These are phyloP conservation scores for Sclerospora graminicola DNA, from an alignment of 352 stramenopile genomes.

Conservation along the genomic window DNA sequence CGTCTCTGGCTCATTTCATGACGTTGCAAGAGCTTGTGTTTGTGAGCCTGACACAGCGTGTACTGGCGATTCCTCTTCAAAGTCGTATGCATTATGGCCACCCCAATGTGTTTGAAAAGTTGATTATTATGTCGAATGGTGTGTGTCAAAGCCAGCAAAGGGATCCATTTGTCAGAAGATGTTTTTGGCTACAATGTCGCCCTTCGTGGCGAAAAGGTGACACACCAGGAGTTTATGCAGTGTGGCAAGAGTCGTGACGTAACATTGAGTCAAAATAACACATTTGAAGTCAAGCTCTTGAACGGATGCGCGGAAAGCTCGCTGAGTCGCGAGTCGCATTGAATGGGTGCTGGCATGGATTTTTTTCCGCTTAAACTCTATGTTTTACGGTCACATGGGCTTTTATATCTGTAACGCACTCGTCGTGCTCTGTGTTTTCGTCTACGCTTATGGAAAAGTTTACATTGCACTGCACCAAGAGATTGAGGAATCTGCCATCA, in stretches of 20 bases:
- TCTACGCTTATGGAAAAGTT: conserved; percentile 75
- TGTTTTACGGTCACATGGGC: conserved; percentile 85
- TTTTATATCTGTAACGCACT: conserved; percentile 85
- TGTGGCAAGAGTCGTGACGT: conserved; percentile 83
- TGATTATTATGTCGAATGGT: conserved; percentile 78
- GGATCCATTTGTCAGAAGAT: conserved; percentile 87
- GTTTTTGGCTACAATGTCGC: conserved; percentile 83
- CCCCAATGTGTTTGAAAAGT: conserved; percentile 84
- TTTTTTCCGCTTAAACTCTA: conserved; percentile 86
- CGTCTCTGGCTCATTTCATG: conserved; percentile 81
- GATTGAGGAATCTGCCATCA: conserved; percentile 63
- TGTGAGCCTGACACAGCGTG: conserved; percentile 77
- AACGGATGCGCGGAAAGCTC: conserved; percentile 77
- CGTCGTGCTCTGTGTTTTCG: conserved; percentile 72
- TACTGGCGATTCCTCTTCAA: conserved; percentile 63
- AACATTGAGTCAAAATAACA: conserved; percentile 79
- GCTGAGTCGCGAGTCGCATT: conserved; percentile 66
- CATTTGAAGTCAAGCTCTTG: conserved; percentile 81
- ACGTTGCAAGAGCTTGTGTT: conserved; percentile 83
- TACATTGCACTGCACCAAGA: conserved; percentile 77
- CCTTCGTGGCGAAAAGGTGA: conserved; percentile 66
- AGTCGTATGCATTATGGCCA: conserved; percentile 85
- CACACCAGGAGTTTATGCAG: conserved; percentile 84
- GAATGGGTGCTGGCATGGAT: conserved; percentile 78
- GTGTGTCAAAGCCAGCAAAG: conserved; percentile 81